Percentiles rank a stretch among this genome's conserved stretches.
These are phyloP conservation scores for Cubamyces lactineus DNA, from an alignment of 768 basidiomycete species.

Conservation along the genomic window DNA sequence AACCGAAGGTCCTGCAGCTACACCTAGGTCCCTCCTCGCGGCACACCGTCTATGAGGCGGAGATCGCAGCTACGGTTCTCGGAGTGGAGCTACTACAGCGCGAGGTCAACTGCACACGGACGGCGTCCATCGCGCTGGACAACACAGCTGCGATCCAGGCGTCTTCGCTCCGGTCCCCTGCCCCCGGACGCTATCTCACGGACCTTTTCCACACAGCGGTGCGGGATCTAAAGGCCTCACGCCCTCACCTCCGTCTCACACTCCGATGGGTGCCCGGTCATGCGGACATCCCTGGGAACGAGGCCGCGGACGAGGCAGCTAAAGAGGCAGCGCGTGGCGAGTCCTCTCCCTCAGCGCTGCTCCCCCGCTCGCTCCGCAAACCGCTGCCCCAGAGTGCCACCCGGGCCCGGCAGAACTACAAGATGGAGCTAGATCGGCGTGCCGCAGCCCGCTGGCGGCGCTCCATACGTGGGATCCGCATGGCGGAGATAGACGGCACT, in stretches of 20 bases:
- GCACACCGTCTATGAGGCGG: slow-evolving; percentile 38
- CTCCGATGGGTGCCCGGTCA: slow-evolving; percentile 24
- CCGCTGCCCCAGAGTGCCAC: slow-evolving; percentile 17
- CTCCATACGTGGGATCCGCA: background rate
- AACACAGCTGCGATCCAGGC: slow-evolving; percentile 16
- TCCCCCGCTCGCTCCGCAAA: slow-evolving; percentile 11
- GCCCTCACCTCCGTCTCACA: slow-evolving; percentile 2
- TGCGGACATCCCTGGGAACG: slow-evolving; percentile 2
- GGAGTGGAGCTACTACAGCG: slow-evolving; percentile 30
- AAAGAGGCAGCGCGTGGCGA: slow-evolving; percentile 18
- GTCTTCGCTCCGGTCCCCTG: background rate
- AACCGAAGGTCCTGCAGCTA: slow-evolving; percentile 9
- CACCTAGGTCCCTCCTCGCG: slow-evolving; percentile 28
- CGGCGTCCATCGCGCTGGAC: slow-evolving; percentile 13
- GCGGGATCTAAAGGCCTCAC: background rate
- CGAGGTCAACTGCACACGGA: background rate
- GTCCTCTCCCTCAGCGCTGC: background rate
- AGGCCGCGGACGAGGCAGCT: slow-evolving; percentile 13
- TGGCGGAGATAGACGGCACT: background rate
- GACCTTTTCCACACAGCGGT: slow-evolving; percentile 11
- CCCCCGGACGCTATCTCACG: slow-evolving; percentile 10
- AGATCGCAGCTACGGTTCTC: slow-evolving; percentile 35
- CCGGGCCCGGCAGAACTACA: slow-evolving; percentile 4
- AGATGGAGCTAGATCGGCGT: background rate
- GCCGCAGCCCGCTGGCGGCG: slow-evolving; percentile 5